A percentile compares a stretch with the other conserved stretches of the same genome.
Evolutionary conservation across 495 filamentous ascomycete genomes (phyloP).

Genomic region (Tirmania nivea): DNA sequence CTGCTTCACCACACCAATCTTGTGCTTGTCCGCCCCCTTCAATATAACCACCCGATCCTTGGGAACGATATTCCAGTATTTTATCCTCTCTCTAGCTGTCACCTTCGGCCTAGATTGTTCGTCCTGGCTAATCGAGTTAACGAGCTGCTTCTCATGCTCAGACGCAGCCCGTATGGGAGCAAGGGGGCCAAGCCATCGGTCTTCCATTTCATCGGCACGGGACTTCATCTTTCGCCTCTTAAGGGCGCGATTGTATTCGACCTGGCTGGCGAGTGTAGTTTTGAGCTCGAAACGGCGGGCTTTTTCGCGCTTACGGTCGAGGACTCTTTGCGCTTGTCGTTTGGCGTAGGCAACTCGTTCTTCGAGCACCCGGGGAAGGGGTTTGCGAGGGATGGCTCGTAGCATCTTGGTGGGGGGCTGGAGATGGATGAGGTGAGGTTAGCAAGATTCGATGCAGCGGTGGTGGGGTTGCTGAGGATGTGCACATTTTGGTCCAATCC

Average conservation of each 20-base stretch:
- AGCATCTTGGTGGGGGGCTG: too few relatives aligned
- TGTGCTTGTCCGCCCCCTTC: slow-evolving; percentile 55
- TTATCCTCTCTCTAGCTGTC: slow-evolving; percentile 27
- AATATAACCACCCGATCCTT: slow-evolving; percentile 62
- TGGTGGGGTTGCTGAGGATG: too few relatives aligned
- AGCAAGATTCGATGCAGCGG: too few relatives aligned
- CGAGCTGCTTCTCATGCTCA: slow-evolving; percentile 33
- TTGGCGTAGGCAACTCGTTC: slow-evolving; percentile 1
- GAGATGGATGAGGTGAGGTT: too few relatives aligned
- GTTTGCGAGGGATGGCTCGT: too few relatives aligned
- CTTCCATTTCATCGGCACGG: slow-evolving; percentile 30
- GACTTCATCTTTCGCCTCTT: slow-evolving; percentile 14
- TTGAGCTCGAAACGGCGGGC: slow-evolving; percentile 8
- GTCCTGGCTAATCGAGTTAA: slow-evolving; percentile 29
- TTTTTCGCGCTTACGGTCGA: slow-evolving; percentile 8
- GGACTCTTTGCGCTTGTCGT: slow-evolving; percentile 8
- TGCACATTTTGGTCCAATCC: too few relatives aligned
- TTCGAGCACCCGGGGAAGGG: neutral
- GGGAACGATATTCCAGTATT: slow-evolving; percentile 38
- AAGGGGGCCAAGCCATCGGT: slow-evolving; percentile 53
- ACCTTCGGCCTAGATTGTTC: slow-evolving; percentile 22
- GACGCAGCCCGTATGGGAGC: slow-evolving; percentile 35
- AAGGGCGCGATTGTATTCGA: slow-evolving; percentile 4
- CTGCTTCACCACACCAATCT: slow-evolving; percentile 45
- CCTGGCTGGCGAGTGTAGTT: slow-evolving; percentile 7